phyloP scores from a whole-genome alignment of 2,329 filamentous ascomycete species.

The Xylariales sp. region DNA sequence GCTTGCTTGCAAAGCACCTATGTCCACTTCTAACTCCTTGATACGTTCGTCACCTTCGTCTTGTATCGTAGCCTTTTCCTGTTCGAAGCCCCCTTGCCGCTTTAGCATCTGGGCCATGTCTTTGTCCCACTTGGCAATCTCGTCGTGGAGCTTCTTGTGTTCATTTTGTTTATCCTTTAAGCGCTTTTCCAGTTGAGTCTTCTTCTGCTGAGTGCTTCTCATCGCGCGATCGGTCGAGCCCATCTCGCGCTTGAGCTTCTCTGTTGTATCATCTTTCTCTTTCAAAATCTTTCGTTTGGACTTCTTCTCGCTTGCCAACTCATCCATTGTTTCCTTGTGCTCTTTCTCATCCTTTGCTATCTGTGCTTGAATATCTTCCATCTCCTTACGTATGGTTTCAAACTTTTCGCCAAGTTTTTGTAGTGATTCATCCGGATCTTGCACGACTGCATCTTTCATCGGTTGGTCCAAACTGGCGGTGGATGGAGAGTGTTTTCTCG shows the following conservation, averaged over 20 bases:
- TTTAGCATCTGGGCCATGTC: constrained; percentile 57
- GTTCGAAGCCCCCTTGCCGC: constrained; percentile 49
- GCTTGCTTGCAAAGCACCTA: constrained; percentile 59
- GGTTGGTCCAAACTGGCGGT: constrained; percentile 52
- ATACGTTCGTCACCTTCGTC: constrained; percentile 47
- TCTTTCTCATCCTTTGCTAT: constrained; percentile 70
- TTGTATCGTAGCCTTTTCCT: constrained; percentile 47
- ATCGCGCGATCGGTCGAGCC: constrained; percentile 77
- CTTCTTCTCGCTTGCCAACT: constrained; percentile 74
- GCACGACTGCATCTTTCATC: constrained; percentile 37
- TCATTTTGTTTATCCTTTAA: constrained; percentile 67
- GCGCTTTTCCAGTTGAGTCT: constrained; percentile 69
- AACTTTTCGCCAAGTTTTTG: constrained; percentile 78
- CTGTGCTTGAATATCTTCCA: constrained; percentile 70
- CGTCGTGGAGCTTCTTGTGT: constrained; percentile 64
- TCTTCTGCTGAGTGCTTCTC: constrained; percentile 73
- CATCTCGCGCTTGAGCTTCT: constrained; percentile 77
- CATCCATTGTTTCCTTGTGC: constrained; percentile 58
- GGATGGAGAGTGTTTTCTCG: constrained; percentile 71
- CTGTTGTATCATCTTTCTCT: constrained; percentile 87
- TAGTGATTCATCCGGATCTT: constrained; percentile 62
- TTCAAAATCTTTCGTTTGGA: constrained; percentile 72
- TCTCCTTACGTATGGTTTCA: constrained; percentile 75
- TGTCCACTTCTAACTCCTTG: constrained; percentile 49
- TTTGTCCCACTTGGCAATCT: constrained; percentile 63